Percentiles rank a stretch among this genome's conserved stretches.
Evolutionary conservation across 2,329 filamentous ascomycete species (phyloP).

Genomic region (Verticillium longisporum): DNA sequence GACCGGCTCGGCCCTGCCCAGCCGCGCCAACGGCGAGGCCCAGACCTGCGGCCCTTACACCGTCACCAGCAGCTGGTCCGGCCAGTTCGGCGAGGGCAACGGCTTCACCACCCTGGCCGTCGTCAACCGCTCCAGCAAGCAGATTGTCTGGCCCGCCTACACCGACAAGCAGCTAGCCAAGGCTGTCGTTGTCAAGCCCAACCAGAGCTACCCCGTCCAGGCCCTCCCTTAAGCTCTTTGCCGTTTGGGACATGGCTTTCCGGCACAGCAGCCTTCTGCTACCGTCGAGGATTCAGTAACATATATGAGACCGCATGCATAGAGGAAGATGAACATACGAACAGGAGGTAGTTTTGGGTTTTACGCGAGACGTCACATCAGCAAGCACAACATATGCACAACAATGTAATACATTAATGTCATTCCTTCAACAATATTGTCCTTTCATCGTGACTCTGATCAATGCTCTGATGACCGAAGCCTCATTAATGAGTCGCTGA

Average conservation of each 20-base stretch:
- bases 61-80: constrained; percentile 48
- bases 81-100: constrained; percentile 42
- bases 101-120: constrained; percentile 50
- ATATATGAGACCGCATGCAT: background rate
- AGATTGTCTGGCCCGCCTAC: constrained; percentile 47
- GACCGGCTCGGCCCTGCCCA: constrained; percentile 25
- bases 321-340: background rate
- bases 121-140: constrained; percentile 30
- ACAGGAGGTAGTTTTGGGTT: background rate
- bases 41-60: constrained; percentile 41
- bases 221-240: constrained; percentile 3
- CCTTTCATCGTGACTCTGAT: background rate
- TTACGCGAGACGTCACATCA: background rate
- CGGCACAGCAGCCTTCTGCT: background rate
- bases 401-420: background rate
- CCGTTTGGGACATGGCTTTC: background rate
- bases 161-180: constrained; percentile 40
- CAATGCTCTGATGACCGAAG: background rate
- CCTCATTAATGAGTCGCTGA: too few relatives aligned
- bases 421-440: background rate
- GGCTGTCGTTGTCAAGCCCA: constrained; percentile 38
- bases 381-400: background rate
- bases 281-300: background rate
- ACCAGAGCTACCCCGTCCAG: constrained; percentile 37
- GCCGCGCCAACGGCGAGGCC: constrained; percentile 30